phyloP scores from a whole-genome alignment of 2,329 filamentous ascomycete genomes.

The Rugonectria rugulosa region DNA sequence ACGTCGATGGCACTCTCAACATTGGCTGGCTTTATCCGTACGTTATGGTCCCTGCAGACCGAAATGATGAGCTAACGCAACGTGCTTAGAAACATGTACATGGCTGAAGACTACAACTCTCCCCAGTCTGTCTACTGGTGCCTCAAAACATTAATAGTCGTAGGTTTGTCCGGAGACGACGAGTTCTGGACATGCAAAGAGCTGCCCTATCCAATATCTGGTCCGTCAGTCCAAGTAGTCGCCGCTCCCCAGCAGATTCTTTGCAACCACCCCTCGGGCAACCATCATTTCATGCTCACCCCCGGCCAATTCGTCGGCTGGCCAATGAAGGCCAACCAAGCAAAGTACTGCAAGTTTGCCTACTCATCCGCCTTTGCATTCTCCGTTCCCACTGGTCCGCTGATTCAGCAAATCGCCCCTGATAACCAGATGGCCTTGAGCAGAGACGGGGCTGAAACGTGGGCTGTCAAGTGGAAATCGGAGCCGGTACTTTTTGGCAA shows the following conservation, averaged over 20 bases:
- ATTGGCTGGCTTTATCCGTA: slow-evolving; percentile 50
- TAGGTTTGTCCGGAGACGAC: slow-evolving; percentile 46
- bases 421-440: slow-evolving; percentile 37
- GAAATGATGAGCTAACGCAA: rapidly evolving
- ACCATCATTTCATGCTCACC: slow-evolving; percentile 51
- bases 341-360: slow-evolving; percentile 53
- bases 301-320: slow-evolving; percentile 48
- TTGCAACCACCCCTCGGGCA: slow-evolving; percentile 43
- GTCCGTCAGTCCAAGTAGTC: slow-evolving; percentile 17
- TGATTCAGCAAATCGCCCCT: slow-evolving; percentile 33
- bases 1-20: slow-evolving; percentile 56
- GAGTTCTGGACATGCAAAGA: slow-evolving; percentile 56
- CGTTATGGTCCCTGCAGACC: neutral
- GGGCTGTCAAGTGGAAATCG: slow-evolving; percentile 31
- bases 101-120: slow-evolving; percentile 65
- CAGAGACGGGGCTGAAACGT: slow-evolving; percentile 36
- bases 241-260: slow-evolving; percentile 52
- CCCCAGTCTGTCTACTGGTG: slow-evolving; percentile 64
- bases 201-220: slow-evolving; percentile 27
- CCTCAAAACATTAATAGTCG: slow-evolving; percentile 56
- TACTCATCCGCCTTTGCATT: slow-evolving; percentile 55
- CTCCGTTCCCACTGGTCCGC: slow-evolving; percentile 45
- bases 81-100: slow-evolving; percentile 55
- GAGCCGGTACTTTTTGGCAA: neutral
- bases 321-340: slow-evolving; percentile 35